Evolutionary conservation across 192 early-diverging fungal species (phyloP).

Genomic region (Backusella liffmaniae): DNA sequence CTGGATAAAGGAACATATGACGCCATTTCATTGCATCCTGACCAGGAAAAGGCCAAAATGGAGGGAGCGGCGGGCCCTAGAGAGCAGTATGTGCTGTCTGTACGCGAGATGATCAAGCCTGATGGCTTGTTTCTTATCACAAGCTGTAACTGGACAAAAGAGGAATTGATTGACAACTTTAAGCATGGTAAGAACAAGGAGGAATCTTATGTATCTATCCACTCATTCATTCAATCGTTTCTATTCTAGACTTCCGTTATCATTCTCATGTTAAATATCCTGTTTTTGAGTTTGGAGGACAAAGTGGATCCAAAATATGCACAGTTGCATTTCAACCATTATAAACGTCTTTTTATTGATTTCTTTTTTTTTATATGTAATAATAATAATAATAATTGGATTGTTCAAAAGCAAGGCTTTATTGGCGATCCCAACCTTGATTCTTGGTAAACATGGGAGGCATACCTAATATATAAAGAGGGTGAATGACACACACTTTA

Average conservation of each 20-base stretch:
- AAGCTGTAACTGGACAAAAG: constrained; percentile 92
- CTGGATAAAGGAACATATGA: constrained; percentile 96
- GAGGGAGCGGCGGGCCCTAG: constrained; percentile 43
- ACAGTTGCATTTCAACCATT: constrained; percentile 78
- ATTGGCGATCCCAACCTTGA: constrained; percentile 15
- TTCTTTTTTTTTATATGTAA: background rate
- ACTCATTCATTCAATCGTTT: background rate
- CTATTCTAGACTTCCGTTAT: constrained; percentile 53
- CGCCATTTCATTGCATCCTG: constrained; percentile 77
- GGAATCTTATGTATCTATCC: constrained; percentile 1
- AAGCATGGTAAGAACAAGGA: constrained; percentile 43
- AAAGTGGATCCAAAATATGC: constrained; percentile 82
- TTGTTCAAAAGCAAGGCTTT: background rate
- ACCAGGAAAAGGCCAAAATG: constrained; percentile 38
- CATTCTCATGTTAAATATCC: constrained; percentile 76
- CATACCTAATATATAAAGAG: background rate
- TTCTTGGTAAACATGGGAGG: constrained; percentile 24
- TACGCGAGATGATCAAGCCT: constrained; percentile 61
- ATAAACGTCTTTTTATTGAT: background rate
- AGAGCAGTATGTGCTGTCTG: constrained; percentile 51
- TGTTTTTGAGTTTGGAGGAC: constrained; percentile 87
- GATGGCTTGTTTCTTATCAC: constrained; percentile 82
- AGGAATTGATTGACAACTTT: constrained; percentile 73
- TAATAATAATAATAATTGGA: background rate
- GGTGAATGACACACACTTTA: background rate